Percentiles rank a stretch among this genome's conserved stretches.
phyloP scores from a whole-genome alignment of 306 rosid species.

The Fagus sylvatica region DNA sequence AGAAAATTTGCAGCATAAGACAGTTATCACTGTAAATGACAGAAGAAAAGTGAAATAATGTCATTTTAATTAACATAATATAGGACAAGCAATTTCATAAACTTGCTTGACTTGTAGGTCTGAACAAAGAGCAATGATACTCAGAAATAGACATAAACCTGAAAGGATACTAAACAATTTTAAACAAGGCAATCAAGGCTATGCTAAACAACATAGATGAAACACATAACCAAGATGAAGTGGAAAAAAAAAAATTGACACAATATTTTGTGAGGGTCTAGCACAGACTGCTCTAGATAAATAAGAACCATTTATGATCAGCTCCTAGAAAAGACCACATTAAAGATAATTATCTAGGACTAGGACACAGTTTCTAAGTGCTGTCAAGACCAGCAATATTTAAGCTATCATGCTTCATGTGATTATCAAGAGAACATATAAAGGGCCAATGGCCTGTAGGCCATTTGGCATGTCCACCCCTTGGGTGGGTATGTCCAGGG shows the following conservation, averaged over 20 bases:
- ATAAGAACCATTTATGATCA: background rate
- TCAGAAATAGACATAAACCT: background rate
- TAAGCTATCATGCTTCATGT: background rate
- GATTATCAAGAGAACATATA: background rate
- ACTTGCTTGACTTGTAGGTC: background rate
- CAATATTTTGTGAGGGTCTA: background rate
- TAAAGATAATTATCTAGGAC: background rate
- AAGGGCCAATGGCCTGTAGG: background rate
- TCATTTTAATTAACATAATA: background rate
- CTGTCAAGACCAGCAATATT: background rate
- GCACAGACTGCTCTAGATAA: background rate
- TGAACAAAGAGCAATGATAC: background rate
- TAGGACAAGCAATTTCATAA: background rate
- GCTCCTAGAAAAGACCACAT: background rate
- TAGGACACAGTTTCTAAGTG: background rate
- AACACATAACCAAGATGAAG: background rate
- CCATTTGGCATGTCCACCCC: too few relatives aligned
- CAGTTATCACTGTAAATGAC: background rate
- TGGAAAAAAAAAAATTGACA: background rate
- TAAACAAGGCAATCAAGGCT: background rate
- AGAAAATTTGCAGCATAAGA: background rate
- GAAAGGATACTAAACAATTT: background rate
- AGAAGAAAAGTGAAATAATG: background rate
- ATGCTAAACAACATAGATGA: background rate
- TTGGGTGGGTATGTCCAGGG: too few relatives aligned